These are phyloP conservation scores for Podaxis sp. DNA, from an alignment of 768 basidiomycete species.

Conservation along the genomic window DNA sequence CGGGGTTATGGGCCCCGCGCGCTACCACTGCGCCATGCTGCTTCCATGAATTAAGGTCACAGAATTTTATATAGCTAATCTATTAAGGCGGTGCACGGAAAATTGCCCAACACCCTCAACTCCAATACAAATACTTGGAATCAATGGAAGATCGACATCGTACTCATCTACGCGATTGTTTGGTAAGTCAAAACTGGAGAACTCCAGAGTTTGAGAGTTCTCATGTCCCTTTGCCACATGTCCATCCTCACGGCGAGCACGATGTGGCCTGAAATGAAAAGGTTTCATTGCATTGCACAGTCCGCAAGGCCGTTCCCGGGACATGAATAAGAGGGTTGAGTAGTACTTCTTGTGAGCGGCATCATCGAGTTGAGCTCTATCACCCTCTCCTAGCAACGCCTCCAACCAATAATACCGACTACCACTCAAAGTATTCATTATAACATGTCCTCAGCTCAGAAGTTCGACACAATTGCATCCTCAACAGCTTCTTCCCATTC, in stretches of 20 bases:
- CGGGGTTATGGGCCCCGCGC: slow-evolving; percentile 64
- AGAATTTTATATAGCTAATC: too few relatives aligned
- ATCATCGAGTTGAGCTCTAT: neutral
- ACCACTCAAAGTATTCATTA: neutral
- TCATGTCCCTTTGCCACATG: neutral
- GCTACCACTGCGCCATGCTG: slow-evolving; percentile 62
- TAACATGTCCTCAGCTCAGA: slow-evolving; percentile 3
- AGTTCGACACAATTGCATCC: neutral
- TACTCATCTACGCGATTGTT: too few relatives aligned
- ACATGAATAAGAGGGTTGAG: neutral
- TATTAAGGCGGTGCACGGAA: too few relatives aligned
- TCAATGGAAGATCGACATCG: too few relatives aligned
- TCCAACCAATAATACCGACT: neutral
- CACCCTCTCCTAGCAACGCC: neutral
- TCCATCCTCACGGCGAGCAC: slow-evolving; percentile 9
- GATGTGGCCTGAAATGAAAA: neutral
- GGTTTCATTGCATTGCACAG: slow-evolving; percentile 10
- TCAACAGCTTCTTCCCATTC: slow-evolving; percentile 1
- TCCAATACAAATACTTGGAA: too few relatives aligned
- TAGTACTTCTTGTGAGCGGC: neutral
- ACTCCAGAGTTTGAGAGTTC: neutral
- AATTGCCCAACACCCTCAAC: too few relatives aligned
- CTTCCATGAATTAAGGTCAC: slow-evolving; percentile 19
- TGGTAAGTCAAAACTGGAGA: neutral
- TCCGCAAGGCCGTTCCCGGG: slow-evolving; percentile 1